These are phyloP conservation scores for Lachnellula hyalina DNA, from an alignment of 2,329 filamentous ascomycete species.

Conservation along the genomic window DNA sequence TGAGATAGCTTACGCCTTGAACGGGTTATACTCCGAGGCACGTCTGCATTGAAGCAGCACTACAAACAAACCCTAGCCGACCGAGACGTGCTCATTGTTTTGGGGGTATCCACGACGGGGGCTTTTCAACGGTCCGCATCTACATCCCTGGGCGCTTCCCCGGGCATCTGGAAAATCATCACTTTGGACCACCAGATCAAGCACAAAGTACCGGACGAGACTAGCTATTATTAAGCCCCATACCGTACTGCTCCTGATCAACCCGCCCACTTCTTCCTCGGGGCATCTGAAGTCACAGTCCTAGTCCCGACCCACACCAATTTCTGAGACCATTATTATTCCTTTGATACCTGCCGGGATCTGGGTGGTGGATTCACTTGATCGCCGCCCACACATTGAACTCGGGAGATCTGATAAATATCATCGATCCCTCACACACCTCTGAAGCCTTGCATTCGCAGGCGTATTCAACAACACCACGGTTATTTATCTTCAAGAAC, in stretches of 20 bases:
- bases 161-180: conserved; percentile 21
- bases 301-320: conserved; percentile 43
- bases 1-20: conserved; percentile 25
- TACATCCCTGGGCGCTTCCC: conserved; percentile 19
- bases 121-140: conserved; percentile 26
- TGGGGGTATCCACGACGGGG: conserved; percentile 24
- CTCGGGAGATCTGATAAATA: conserved; percentile 47
- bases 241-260: conserved; percentile 19
- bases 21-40: conserved; percentile 29
- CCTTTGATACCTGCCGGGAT: conserved; percentile 41
- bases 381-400: conserved; percentile 42
- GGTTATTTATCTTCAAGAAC: conserved; percentile 14
- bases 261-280: conserved; percentile 22
- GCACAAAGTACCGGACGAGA: conserved; percentile 25
- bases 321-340: conserved; percentile 48
- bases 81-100: conserved; percentile 18
- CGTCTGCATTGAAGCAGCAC: conserved; percentile 29
- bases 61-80: conserved; percentile 16
- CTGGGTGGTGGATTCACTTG: conserved; percentile 44
- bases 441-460: conserved; percentile 27
- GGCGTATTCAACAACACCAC: conserved; percentile 26
- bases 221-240: conserved; percentile 21
- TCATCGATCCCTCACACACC: conserved; percentile 39
- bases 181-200: conserved; percentile 22
- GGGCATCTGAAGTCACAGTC: conserved; percentile 30